Conservation (phyloP, 2,329 filamentous ascomycete genomes). For the Rhinocladiella similis region DNA sequence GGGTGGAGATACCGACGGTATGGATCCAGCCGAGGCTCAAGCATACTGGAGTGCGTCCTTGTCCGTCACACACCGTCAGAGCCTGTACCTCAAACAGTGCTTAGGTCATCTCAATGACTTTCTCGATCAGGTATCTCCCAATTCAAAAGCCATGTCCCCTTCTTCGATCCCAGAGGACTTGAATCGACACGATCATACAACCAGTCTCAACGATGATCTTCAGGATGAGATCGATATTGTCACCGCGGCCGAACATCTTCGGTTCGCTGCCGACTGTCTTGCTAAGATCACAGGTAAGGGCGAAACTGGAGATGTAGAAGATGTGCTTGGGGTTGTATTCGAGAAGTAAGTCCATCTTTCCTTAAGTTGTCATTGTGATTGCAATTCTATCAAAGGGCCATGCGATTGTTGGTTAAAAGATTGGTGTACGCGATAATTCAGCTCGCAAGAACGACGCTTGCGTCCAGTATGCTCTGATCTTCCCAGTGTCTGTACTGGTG, state of each 20-base stretch:
- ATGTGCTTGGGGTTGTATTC: conserved; percentile 94
- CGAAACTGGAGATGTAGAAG: conserved; percentile 82
- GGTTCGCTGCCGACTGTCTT: conserved; percentile 76
- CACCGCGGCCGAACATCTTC: conserved; percentile 83
- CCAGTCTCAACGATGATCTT: conserved; percentile 9
- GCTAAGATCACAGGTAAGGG: conserved; percentile 85
- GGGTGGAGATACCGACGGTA: conserved; percentile 30
- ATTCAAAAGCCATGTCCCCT: conserved; percentile 21
- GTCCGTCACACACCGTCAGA: conserved; percentile 87
- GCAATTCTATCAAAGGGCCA: too few species aligned
- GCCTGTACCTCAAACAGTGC: conserved; percentile 75
- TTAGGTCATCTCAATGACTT: conserved; percentile 72
- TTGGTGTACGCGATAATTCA: too few species aligned
- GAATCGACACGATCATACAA: conserved; percentile 26
- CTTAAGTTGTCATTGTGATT: conserved; percentile 4
- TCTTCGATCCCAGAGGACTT: background rate
- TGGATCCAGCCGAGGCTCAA: conserved; percentile 38
- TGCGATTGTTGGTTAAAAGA: too few species aligned
- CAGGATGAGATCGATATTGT: conserved; percentile 69
- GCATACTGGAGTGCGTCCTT: conserved; percentile 72
- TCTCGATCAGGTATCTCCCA: conserved; percentile 41
- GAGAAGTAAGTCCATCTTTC: conserved; percentile 70
- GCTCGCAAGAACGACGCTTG: conserved; percentile 7
- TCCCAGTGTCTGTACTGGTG: too few species aligned
- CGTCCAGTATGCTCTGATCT: background rate